These are phyloP conservation scores for Ceratobasidium sp. DNA, from an alignment of 1,284 basidiomycete genomes.

Conservation along the genomic window DNA sequence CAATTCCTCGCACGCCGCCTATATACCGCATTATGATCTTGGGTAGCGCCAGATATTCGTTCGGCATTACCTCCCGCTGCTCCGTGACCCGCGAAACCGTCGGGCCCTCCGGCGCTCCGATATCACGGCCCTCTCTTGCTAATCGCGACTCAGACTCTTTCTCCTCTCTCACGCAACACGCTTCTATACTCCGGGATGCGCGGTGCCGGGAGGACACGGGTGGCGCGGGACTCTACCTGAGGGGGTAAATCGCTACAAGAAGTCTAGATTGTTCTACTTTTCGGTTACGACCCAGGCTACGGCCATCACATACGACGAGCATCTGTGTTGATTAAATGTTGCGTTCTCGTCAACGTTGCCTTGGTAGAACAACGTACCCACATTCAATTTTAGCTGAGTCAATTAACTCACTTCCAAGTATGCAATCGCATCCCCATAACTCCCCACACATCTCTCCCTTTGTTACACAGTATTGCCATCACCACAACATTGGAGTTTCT, in stretches of 20 bases:
- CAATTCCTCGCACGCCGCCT: constrained; percentile 44
- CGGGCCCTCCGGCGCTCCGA: constrained; percentile 34
- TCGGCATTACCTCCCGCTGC: constrained; percentile 40
- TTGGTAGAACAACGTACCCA: constrained; percentile 34
- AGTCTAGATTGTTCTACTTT: constrained; percentile 44
- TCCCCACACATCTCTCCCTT: constrained; percentile 24
- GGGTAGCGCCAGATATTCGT: constrained; percentile 42
- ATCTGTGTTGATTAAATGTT: constrained; percentile 40
- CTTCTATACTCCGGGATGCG: constrained; percentile 44
- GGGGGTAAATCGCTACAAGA: constrained; percentile 44
- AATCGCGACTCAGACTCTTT: constrained; percentile 43
- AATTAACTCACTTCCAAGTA: neutral
- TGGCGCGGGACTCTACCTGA: constrained; percentile 22
- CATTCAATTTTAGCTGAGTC: neutral
- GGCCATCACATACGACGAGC: constrained; percentile 41
- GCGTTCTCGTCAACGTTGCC: constrained; percentile 29
- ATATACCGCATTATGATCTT: constrained; percentile 45
- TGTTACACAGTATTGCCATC: no score
- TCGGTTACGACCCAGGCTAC: constrained; percentile 43
- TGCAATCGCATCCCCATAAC: constrained; percentile 31
- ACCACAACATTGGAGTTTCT: constrained; percentile 29
- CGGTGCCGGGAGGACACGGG: constrained; percentile 40
- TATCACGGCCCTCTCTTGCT: constrained; percentile 39
- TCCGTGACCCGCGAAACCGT: constrained; percentile 41
- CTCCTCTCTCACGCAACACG: constrained; percentile 40